These are phyloP conservation scores for Elsinoe fawcettii DNA, from an alignment of 2,329 filamentous ascomycete genomes.

Conservation along the genomic window DNA sequence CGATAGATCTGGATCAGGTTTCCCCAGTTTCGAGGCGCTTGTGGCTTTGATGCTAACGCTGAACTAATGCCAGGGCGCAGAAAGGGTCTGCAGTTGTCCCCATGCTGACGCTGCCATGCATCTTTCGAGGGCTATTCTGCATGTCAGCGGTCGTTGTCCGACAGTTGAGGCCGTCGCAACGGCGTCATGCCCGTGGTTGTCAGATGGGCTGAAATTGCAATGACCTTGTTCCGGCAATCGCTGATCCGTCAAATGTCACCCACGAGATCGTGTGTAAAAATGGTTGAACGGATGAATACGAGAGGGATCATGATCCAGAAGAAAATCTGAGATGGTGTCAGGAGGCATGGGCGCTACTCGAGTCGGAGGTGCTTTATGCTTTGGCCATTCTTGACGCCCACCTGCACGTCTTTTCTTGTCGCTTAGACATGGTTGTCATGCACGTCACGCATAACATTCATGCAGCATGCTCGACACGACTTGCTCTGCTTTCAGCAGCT, in stretches of 20 bases:
- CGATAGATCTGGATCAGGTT: not conserved
- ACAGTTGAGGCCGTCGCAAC: slow-evolving; percentile 4
- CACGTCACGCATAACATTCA: not conserved
- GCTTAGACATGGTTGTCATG: too few species aligned
- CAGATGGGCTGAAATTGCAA: slow-evolving; percentile 10
- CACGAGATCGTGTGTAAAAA: not conserved
- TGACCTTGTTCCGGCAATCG: slow-evolving; percentile 9
- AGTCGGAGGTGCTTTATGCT: not conserved
- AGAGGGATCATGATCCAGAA: slow-evolving; percentile 6
- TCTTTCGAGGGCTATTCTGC: not conserved
- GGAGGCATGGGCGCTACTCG: not conserved
- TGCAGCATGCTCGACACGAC: not conserved
- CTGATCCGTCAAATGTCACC: slow-evolving; percentile 11
- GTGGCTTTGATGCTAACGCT: slow-evolving; percentile 9
- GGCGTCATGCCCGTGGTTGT: slow-evolving; percentile 3
- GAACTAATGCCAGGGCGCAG: not conserved
- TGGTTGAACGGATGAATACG: slow-evolving; percentile 1
- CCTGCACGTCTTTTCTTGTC: too few species aligned
- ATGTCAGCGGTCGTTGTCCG: not conserved
- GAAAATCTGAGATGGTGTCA: not conserved
- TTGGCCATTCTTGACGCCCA: too few species aligned
- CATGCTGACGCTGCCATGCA: not conserved
- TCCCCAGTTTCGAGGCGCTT: slow-evolving; percentile 8
- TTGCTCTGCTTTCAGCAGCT: not conserved
- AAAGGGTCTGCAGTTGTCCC: not conserved